Conservation (phyloP, 108 stramenopile species). For the Parietichytrium sp. region DNA sequence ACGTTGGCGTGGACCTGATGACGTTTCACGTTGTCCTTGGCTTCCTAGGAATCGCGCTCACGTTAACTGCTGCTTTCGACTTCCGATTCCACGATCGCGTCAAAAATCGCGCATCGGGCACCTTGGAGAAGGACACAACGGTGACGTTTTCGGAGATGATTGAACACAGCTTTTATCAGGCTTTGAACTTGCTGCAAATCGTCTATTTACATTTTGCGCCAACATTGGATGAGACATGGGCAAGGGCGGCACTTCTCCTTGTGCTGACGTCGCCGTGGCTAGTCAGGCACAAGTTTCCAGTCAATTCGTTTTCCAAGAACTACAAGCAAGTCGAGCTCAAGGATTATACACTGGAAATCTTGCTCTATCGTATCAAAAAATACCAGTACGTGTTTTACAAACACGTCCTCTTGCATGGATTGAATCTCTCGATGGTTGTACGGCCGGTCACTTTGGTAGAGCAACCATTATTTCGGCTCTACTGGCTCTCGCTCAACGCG, state of each 20-base stretch:
- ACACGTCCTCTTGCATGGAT: constrained; percentile 73
- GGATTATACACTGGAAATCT: constrained; percentile 30
- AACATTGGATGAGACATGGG: background rate
- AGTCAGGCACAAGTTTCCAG: constrained; percentile 63
- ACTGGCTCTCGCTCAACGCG: constrained; percentile 72
- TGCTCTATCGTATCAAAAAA: constrained; percentile 79
- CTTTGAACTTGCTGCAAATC: constrained; percentile 69
- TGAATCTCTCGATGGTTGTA: constrained; percentile 65
- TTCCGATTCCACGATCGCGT: constrained; percentile 68
- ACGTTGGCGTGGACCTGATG: constrained; percentile 27
- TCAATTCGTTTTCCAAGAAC: constrained; percentile 68
- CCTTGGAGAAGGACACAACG: constrained; percentile 65
- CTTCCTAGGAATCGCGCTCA: constrained; percentile 59
- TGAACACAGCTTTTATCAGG: constrained; percentile 80
- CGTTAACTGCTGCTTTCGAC: constrained; percentile 69
- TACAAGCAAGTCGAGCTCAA: constrained; percentile 12
- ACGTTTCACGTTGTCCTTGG: constrained; percentile 68
- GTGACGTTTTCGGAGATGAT: constrained; percentile 82
- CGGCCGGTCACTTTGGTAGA: background rate
- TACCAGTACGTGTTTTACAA: constrained; percentile 82
- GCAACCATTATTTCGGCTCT: constrained; percentile 60
- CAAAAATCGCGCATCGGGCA: constrained; percentile 67
- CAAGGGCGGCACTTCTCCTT: constrained; percentile 37
- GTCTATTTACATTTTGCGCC: constrained; percentile 59
- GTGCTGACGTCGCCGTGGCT: constrained; percentile 72